Evolutionary conservation across 768 basidiomycete genomes (phyloP).

Genomic region (Leccinum boreale): DNA sequence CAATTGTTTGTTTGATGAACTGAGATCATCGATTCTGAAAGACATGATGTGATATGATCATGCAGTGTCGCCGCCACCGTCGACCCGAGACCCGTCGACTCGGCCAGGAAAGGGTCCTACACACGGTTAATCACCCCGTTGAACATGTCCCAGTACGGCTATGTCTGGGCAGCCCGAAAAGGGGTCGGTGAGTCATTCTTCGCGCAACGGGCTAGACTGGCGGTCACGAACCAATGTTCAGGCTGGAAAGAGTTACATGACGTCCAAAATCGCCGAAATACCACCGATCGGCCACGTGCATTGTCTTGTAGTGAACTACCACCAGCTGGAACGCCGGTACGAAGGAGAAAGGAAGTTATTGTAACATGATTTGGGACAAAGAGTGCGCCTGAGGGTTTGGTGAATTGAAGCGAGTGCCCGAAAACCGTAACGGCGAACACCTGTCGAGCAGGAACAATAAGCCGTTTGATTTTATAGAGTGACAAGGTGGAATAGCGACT

Average conservation of each 20-base stretch:
- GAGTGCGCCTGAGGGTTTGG: conserved; percentile 1
- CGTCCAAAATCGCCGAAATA: conserved; percentile 10
- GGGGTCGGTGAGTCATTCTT: background rate
- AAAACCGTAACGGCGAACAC: background rate
- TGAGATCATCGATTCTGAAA: conserved; percentile 5
- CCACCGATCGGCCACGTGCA: conserved; percentile 13
- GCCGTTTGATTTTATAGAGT: background rate
- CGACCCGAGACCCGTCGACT: background rate
- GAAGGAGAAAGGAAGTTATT: background rate
- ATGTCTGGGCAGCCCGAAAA: conserved; percentile 1
- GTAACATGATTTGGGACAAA: background rate
- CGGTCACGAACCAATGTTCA: background rate
- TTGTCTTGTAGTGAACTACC: background rate
- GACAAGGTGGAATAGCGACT: conserved; percentile 4
- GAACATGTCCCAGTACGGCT: conserved; percentile 2
- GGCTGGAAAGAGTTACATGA: background rate
- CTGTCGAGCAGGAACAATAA: background rate
- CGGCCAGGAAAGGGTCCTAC: conserved; percentile 1
- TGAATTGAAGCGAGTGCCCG: background rate
- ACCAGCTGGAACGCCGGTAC: background rate
- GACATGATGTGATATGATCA: background rate
- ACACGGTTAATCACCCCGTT: conserved; percentile 10
- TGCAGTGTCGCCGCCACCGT: background rate
- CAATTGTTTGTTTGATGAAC: conserved; percentile 8
- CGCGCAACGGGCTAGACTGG: background rate